A percentile compares a stretch with the other conserved stretches of the same genome.
These are phyloP conservation scores for Exophiala xenobiotica DNA, from an alignment of 2,329 filamentous ascomycete genomes.

Conservation along the genomic window DNA sequence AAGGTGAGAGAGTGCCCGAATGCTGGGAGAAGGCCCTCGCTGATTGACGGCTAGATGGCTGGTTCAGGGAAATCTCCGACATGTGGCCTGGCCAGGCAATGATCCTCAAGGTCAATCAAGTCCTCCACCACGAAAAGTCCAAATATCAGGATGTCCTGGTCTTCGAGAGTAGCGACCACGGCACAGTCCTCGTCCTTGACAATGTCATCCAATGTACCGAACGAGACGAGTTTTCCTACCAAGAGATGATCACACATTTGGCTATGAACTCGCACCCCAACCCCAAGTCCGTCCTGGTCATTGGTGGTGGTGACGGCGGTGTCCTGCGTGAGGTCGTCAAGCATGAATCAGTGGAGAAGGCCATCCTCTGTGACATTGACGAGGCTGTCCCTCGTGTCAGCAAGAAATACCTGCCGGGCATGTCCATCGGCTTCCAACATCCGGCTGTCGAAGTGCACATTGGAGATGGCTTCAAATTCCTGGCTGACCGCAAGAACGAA, in stretches of 20 bases:
- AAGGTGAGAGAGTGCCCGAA: constrained; percentile 52
- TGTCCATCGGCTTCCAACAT: constrained; percentile 91
- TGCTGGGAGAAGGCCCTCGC: neutral
- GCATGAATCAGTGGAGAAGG: constrained; percentile 95
- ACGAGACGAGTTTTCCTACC: constrained; percentile 93
- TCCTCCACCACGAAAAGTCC: constrained; percentile 98
- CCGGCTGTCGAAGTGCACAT: constrained; percentile 90
- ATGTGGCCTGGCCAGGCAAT: constrained; percentile 99
- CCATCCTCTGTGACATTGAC: constrained; percentile 96
- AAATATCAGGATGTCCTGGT: constrained; percentile 98
- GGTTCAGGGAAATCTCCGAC: constrained; percentile 97
- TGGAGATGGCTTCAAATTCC: constrained; percentile 98
- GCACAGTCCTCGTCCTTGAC: constrained; percentile 93
- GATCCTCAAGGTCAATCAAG: constrained; percentile 96
- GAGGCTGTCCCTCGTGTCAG: constrained; percentile 98
- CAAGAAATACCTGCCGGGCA: constrained; percentile 94
- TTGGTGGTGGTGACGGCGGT: constrained; percentile 95
- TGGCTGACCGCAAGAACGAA: constrained; percentile 91
- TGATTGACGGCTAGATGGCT: constrained; percentile 72
- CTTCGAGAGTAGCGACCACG: constrained; percentile 97
- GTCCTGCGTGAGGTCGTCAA: constrained; percentile 98
- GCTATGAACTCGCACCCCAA: constrained; percentile 98
- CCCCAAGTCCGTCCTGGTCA: constrained; percentile 97
- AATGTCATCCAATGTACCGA: constrained; percentile 99
- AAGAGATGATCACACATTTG: constrained; percentile 99